Base-by-base conservation (phyloP, 192 early-diverging fungal species). In the Podila horticola region DNA sequence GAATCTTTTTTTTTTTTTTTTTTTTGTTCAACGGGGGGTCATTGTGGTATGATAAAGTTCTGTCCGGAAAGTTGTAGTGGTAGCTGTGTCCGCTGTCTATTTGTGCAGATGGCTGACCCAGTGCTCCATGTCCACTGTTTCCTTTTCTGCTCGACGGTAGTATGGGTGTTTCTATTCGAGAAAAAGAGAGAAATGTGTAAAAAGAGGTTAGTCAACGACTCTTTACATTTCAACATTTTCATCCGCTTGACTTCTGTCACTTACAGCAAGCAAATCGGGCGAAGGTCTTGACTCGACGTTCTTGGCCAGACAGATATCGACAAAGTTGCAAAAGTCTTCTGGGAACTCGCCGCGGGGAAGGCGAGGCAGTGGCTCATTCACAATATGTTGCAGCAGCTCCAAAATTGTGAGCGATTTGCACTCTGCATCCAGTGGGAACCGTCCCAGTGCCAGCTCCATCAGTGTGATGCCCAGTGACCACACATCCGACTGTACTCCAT, bases 321-420 rank as follows among this genome's bases (percentile, higher is more conserved):
- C 85, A 74, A 99, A 91, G 49, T 93, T 91, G 62, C 92, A 91
- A 65, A 99, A 89, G 33, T 91, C 90, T 10, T 74, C 72, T 15
- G 95, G 90, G 76, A 95, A 97, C 70, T 94, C 75, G 15, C 91
- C 90, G 10, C 76, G 69, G 15, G 97, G 93, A 33, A 98, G 87
- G 22, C 84, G 87, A 17, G 98, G 97, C 59, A 93, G 84, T 8
- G 93, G 93, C 71, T 98, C 95, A 72, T 95, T 93, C 4, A 93
- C 92, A 74, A 99, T 97, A 67, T 93, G 95, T 77, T 96, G 93
- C 62, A 99, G 88, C 72, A 99, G 86, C 64, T 99, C 98, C 83
- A 99, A 95, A 30, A 96, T 92, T 7, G 94, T 90, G 83, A 94
- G 67, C 22, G 88, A 84, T 74, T 86, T 89, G 52, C 88, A 84